A percentile compares a stretch with the other conserved stretches of the same genome.
phyloP scores from a whole-genome alignment of 352 stramenopile species.

The Pythium vanterpoolii region DNA sequence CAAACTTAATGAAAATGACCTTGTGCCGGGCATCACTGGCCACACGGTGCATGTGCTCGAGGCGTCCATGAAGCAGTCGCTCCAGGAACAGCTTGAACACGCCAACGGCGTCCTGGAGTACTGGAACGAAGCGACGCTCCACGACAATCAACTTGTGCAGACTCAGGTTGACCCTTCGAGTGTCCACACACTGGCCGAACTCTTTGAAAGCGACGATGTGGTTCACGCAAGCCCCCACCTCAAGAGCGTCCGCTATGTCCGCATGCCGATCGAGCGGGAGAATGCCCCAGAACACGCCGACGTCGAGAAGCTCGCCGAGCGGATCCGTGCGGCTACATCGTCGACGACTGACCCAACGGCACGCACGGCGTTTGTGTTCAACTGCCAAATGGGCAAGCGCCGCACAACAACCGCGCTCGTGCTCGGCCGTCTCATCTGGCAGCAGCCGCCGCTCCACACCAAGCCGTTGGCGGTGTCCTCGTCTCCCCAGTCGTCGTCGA shows the following conservation, averaged over 20 bases:
- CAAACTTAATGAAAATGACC: conserved; percentile 82
- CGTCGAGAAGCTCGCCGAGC: conserved; percentile 61
- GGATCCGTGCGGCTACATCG: conserved; percentile 37
- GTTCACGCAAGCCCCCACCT: conserved; percentile 31
- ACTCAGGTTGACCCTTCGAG: conserved; percentile 35
- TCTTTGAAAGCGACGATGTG: conserved; percentile 53
- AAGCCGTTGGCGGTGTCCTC: neutral
- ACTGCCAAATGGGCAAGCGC: conserved; percentile 86
- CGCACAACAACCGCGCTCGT: conserved; percentile 79
- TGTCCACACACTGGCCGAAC: conserved; percentile 62
- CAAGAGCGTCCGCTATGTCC: conserved; percentile 55
- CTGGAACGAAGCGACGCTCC: conserved; percentile 67
- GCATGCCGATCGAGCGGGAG: conserved; percentile 77
- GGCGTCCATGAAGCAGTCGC: conserved; percentile 72
- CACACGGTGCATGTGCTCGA: conserved; percentile 83
- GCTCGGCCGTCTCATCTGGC: conserved; percentile 61
- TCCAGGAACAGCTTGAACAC: conserved; percentile 60
- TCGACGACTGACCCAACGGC: conserved; percentile 20
- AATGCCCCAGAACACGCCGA: conserved; percentile 77
- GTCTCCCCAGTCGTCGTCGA: neutral
- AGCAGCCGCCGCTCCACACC: conserved; percentile 32
- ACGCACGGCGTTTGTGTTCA: conserved; percentile 83
- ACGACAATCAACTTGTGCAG: conserved; percentile 60
- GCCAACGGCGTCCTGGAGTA: conserved; percentile 65
- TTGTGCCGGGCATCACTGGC: conserved; percentile 76